A percentile compares a stretch with the other conserved stretches of the same genome.
phyloP scores from a whole-genome alignment of 306 rosid species.

The Comarum palustre region DNA sequence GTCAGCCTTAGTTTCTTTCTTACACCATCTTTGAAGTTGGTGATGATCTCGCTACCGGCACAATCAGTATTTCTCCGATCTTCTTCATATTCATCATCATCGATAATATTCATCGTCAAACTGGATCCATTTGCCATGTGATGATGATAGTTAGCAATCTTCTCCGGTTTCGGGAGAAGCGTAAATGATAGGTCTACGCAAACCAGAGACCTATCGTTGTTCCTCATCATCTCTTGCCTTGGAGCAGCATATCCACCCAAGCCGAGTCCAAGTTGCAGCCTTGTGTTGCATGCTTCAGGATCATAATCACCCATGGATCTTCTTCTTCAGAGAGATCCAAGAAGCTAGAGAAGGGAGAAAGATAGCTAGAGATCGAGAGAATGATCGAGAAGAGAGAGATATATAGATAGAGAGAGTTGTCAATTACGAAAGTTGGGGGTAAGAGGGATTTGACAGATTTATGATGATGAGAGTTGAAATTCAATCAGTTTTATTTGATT shows the following conservation, averaged over 20 bases:
- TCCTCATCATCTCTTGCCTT: constrained; percentile 17
- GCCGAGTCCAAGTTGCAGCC: constrained; percentile 59
- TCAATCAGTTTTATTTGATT: constrained; percentile 22
- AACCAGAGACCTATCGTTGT: constrained; percentile 23
- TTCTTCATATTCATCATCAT: constrained; percentile 11
- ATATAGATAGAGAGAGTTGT: constrained; percentile 1
- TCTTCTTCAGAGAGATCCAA: constrained; percentile 10
- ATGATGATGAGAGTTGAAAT: constrained; percentile 5
- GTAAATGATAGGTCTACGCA: constrained; percentile 36
- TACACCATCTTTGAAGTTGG: constrained; percentile 7
- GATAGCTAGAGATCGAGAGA: not conserved
- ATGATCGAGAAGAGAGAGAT: not conserved
- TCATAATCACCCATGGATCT: constrained; percentile 48
- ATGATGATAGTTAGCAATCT: constrained; percentile 19
- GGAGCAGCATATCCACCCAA: constrained; percentile 35
- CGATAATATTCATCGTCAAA: constrained; percentile 9
- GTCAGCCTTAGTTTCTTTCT: constrained; percentile 74
- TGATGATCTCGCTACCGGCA: not conserved
- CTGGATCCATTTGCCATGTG: constrained; percentile 13
- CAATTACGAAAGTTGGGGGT: constrained; percentile 8
- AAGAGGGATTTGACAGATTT: constrained; percentile 8
- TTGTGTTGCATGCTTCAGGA: constrained; percentile 28
- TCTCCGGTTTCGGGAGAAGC: constrained; percentile 38
- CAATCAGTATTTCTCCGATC: constrained; percentile 9
- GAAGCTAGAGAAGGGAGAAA: not conserved